A percentile compares a stretch with the other conserved stretches of the same genome.
phyloP scores from a whole-genome alignment of 768 basidiomycete species.

The Amanita thiersii region DNA sequence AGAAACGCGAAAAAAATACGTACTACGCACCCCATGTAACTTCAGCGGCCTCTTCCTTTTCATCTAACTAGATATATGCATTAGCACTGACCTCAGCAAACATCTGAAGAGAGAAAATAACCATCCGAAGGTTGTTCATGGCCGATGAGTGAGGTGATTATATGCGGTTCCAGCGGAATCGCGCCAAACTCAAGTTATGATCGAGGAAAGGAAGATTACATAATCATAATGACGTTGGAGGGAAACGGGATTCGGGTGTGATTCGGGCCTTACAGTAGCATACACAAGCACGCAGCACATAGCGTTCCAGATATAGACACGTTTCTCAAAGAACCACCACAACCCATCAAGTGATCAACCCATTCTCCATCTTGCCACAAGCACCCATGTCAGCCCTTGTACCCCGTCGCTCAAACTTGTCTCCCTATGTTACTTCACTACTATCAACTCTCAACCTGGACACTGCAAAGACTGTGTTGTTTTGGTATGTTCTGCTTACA shows the following conservation, averaged over 20 bases:
- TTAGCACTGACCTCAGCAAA: conserved; percentile 4
- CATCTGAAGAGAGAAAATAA: conserved; percentile 17
- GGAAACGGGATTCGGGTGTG: no score
- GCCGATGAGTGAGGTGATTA: conserved; percentile 1
- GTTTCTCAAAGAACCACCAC: no score
- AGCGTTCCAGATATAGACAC: no score
- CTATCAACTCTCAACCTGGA: conserved; percentile 24
- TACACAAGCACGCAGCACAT: no score
- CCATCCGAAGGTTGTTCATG: conserved; percentile 51
- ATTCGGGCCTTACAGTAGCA: no score
- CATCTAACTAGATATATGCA: conserved; percentile 50
- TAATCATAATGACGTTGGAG: no score
- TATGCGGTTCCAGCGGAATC: no score
- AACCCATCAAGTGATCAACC: no score
- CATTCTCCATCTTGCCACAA: neutral
- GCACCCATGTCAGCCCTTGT: neutral
- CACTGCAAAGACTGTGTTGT: conserved; percentile 45
- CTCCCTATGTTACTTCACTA: neutral
- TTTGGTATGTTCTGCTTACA: conserved; percentile 48
- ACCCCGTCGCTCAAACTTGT: neutral
- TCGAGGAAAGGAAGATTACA: no score
- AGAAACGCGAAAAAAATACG: conserved; percentile 1
- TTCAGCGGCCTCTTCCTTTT: conserved; percentile 64
- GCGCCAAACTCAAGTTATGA: no score
- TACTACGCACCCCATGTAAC: conserved; percentile 71